Conservation (phyloP, 139 green algal genomes). For the Spirogloea muscicola region DNA sequence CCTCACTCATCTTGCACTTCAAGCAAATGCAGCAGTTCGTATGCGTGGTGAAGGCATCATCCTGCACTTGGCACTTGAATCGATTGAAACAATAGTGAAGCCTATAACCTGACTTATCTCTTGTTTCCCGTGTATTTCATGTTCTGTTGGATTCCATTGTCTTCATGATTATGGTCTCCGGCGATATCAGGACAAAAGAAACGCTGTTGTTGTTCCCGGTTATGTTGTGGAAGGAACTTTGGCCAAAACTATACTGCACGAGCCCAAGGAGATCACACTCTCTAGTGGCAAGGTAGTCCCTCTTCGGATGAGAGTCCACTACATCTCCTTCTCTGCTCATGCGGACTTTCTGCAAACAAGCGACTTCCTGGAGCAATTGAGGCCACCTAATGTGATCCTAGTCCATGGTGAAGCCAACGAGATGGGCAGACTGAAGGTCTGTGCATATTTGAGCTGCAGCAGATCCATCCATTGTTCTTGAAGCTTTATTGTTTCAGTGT, state of each 20-base stretch:
- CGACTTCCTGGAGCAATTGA: conserved; percentile 80
- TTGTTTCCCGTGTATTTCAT: too few relatives aligned
- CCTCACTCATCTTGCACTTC: too few relatives aligned
- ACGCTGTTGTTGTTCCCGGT: conserved; percentile 88
- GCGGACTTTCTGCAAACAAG: conserved; percentile 96
- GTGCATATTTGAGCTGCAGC: too few relatives aligned
- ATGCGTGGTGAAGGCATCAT: too few relatives aligned
- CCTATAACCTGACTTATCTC: too few relatives aligned
- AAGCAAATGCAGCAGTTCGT: too few relatives aligned
- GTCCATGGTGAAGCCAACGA: conserved; percentile 91
- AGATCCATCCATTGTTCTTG: too few relatives aligned
- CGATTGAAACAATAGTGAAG: too few relatives aligned
- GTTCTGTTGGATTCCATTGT: too few relatives aligned
- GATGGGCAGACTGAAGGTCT: conserved; percentile 77
- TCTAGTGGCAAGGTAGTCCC: conserved; percentile 61
- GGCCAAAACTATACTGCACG: conserved; percentile 83
- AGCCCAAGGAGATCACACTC: conserved; percentile 60
- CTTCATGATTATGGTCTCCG: too few relatives aligned
- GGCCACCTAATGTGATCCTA: conserved; percentile 84
- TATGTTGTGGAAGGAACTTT: conserved; percentile 97
- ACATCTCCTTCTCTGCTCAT: conserved; percentile 96
- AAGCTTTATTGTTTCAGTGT: too few relatives aligned
- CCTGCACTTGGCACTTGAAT: too few relatives aligned
- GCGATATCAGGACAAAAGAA: conserved; percentile 64
- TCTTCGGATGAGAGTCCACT: conserved; percentile 79